Conservation (phyloP, 2,329 filamentous ascomycete genomes). For the Fusarium coicis region DNA sequence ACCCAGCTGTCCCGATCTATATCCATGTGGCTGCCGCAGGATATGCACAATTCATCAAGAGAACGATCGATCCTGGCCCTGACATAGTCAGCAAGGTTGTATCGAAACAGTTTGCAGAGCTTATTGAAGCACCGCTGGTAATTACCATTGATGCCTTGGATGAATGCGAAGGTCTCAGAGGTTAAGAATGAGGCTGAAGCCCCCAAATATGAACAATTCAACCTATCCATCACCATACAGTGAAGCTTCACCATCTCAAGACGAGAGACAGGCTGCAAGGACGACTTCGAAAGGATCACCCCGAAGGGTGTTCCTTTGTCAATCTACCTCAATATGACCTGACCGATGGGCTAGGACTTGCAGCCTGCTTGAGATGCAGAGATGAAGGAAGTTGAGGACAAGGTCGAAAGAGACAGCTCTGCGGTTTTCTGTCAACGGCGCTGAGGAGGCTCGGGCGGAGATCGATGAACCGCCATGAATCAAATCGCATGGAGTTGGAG, state of each 20-base stretch:
- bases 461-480: conserved; percentile 1
- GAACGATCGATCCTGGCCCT: too few species aligned
- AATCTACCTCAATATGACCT: not conserved
- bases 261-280: not conserved
- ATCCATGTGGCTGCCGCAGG: too few species aligned
- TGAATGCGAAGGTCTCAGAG: not conserved
- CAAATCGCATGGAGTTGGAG: not conserved
- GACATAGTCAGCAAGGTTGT: too few species aligned
- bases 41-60: too few species aligned
- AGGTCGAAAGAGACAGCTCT: not conserved
- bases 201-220: not conserved
- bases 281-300: not conserved
- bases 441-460: not conserved
- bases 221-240: not conserved
- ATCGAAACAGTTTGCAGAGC: too few species aligned
- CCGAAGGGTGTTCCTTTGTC: too few species aligned
- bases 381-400: too few species aligned
- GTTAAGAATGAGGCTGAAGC: not conserved
- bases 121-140: too few species aligned
- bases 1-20: not conserved
- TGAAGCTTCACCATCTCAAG: not conserved
- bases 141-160: too few species aligned
- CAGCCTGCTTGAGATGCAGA: too few species aligned
- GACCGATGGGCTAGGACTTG: not conserved
- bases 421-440: not conserved